Conservation (phyloP, 108 stramenopile genomes). For the Skeletonema potamos region DNA sequence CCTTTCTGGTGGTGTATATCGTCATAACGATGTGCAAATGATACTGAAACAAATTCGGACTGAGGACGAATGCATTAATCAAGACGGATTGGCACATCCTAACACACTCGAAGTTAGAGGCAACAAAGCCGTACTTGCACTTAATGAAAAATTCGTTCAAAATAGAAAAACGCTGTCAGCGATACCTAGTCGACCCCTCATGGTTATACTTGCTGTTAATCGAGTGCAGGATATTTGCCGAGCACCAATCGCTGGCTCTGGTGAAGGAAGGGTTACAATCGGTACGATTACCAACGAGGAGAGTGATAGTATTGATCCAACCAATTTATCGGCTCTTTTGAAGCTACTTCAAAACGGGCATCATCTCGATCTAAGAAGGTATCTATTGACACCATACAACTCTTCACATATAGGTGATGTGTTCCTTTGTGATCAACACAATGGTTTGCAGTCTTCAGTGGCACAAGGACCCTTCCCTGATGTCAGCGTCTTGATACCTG, state of each 20-base stretch:
- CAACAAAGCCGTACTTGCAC: constrained; percentile 2
- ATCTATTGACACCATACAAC: constrained; percentile 29
- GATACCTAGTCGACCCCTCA: constrained; percentile 16
- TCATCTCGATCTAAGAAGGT: constrained; percentile 23
- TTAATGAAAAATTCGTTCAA: neutral
- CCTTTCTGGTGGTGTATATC: constrained; percentile 48
- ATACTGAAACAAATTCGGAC: constrained; percentile 7
- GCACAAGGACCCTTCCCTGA: neutral
- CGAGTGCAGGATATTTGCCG: constrained; percentile 45
- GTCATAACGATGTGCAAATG: constrained; percentile 10
- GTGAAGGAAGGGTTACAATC: neutral
- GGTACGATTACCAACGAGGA: neutral
- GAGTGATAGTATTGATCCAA: neutral
- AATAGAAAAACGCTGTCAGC: constrained; percentile 16
- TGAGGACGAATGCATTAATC: neutral
- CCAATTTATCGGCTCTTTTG: constrained; percentile 18
- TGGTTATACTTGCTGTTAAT: constrained; percentile 43
- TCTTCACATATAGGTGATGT: constrained; percentile 48
- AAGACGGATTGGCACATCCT: constrained; percentile 27
- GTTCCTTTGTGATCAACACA: neutral
- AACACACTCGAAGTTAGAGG: constrained; percentile 42
- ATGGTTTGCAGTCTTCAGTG: neutral
- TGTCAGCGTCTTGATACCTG: constrained; percentile 48
- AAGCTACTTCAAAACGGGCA: constrained; percentile 8
- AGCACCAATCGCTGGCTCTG: constrained; percentile 38